Evolutionary conservation across 768 basidiomycete species (phyloP).

Genomic region (Mycena kentingensis): DNA sequence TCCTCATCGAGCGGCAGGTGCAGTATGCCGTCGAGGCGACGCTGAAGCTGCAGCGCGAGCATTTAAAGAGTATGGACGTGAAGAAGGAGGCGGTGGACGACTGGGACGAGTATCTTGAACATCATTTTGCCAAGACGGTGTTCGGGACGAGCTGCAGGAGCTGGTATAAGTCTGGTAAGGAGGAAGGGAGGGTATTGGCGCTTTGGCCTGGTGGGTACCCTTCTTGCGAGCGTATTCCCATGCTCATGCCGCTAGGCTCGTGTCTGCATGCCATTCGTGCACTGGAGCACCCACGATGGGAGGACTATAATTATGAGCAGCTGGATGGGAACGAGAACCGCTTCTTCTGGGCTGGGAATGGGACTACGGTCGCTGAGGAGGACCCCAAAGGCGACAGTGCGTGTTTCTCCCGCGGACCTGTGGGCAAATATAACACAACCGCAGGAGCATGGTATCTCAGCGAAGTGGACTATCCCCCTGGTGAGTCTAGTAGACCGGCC

Average conservation of each 20-base stretch:
- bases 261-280: slow-evolving; percentile 51
- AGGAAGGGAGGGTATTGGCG: slow-evolving; percentile 57
- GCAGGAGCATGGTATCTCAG: slow-evolving; percentile 51
- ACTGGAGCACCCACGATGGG: slow-evolving; percentile 61
- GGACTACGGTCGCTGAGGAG: slow-evolving; percentile 57
- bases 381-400: slow-evolving; percentile 37
- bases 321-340: slow-evolving; percentile 47
- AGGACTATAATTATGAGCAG: slow-evolving; percentile 58
- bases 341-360: slow-evolving; percentile 63
- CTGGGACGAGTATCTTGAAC: slow-evolving; percentile 59
- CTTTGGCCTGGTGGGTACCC: slow-evolving; percentile 57
- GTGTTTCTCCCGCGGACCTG: slow-evolving; percentile 14
- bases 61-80: slow-evolving; percentile 61
- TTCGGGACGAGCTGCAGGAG: slow-evolving; percentile 59
- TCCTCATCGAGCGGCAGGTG: slow-evolving; percentile 57
- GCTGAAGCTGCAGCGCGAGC: slow-evolving; percentile 63
- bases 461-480: slow-evolving; percentile 48
- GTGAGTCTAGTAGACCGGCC: slow-evolving; percentile 27
- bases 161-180: slow-evolving; percentile 66
- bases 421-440: background rate
- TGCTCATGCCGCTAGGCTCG: slow-evolving; percentile 41
- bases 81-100: slow-evolving; percentile 61
- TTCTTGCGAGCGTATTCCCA: background rate
- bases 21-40: slow-evolving; percentile 58
- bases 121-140: slow-evolving; percentile 45